Base-by-base conservation (phyloP, 2,329 filamentous ascomycete species). In the Cordyceps cicadae region DNA sequence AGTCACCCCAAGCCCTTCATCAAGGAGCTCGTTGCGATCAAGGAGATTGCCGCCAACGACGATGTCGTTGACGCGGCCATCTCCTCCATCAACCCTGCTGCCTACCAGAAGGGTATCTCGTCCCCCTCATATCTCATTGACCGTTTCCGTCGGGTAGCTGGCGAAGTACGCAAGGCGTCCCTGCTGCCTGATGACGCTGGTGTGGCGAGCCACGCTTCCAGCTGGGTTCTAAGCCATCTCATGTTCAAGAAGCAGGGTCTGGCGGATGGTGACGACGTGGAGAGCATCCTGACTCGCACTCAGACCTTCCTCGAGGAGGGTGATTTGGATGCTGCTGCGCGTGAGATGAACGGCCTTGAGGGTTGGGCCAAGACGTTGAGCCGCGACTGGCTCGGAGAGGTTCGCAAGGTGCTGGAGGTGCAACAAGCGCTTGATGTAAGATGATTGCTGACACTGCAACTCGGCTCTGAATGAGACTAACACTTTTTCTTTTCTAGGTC, bases 321-420 rank as follows among this genome's bases (percentile, higher is more conserved):
- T 24, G 87, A 97, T 70, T 76, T 99, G 61, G 94, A 99, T 73
- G 87, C 83, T 58, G 94, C 94, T 3, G 92, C 94, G 15, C 82
- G 94, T 65, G 94, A 99, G 78, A 94, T 99, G 88, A 99, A 97
- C 72, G 85, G 87, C 1, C 80, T 99, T 52, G 83, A 88, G 63
- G 94, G 94, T 29, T 99, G 94, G 94, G 92, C 93, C 53, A 96
- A 94, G 81, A 93, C 92, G 46, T 77, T 99, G 71, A 95, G 90
- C 75, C 87, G 89, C 70, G 94, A 99, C 75, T 99, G 94, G 94
- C 76, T 99, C 67, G 83, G 82, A 57, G 94, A 99, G 80, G 89
- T 92, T 64, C 86, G 94, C 72, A 89, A 92, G 77, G 90, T 96
- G 65, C 79, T 99, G 70, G 94, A 99, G 78, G 94, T 97, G 65